phyloP scores from a whole-genome alignment of 2,329 filamentous ascomycete species.

The Conoideocrella luteorostrata region DNA sequence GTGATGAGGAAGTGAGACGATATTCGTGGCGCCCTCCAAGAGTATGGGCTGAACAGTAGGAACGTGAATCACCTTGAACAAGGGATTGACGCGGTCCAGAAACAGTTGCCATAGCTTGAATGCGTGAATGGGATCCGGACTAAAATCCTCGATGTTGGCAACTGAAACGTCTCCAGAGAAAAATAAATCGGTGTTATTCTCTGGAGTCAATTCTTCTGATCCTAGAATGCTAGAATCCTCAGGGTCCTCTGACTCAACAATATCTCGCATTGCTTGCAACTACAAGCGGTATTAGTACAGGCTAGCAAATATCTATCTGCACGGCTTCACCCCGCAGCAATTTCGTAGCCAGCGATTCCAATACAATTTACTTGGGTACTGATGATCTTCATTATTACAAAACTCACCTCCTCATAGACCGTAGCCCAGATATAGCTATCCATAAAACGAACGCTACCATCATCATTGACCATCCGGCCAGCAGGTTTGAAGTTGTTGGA shows the following conservation, averaged over 20 bases:
- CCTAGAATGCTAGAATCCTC: conserved; percentile 44
- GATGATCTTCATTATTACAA: too few relatives aligned
- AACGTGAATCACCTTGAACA: conserved; percentile 66
- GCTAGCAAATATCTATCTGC: conserved; percentile 11
- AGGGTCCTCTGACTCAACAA: conserved; percentile 43
- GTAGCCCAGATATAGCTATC: conserved; percentile 49
- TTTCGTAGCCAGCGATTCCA: too few relatives aligned
- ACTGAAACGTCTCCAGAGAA: conserved; percentile 35
- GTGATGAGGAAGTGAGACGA: conserved; percentile 48
- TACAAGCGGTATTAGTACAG: conserved; percentile 22
- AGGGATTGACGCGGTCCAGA: conserved; percentile 66
- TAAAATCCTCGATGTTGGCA: conserved; percentile 42
- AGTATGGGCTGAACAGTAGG: conserved; percentile 62
- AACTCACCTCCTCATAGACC: conserved; percentile 49
- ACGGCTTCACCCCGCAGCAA: not conserved
- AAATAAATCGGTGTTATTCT: conserved; percentile 46
- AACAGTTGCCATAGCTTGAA: conserved; percentile 71
- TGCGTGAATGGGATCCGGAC: conserved; percentile 59
- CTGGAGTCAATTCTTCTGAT: conserved; percentile 43
- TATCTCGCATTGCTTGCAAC: conserved; percentile 53
- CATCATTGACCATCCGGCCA: conserved; percentile 50
- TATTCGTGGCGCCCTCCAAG: conserved; percentile 53
- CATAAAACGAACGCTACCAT: conserved; percentile 50
- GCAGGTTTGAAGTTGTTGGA: conserved; percentile 35
- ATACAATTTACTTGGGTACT: too few relatives aligned